phyloP scores from a whole-genome alignment of 345 rosid genomes.

The Pistacia integerrima region DNA sequence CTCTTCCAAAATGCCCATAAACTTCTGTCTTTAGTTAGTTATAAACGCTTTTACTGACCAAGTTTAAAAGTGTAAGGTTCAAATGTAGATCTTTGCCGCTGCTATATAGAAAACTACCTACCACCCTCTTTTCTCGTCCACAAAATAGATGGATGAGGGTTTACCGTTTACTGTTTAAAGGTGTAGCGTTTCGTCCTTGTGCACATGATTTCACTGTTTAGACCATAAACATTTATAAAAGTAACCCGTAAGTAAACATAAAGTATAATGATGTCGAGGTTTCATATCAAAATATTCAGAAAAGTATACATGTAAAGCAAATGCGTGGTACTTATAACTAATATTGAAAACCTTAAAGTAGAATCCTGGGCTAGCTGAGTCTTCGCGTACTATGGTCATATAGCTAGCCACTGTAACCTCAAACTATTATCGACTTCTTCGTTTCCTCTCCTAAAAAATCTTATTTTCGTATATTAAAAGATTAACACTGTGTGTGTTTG shows the following conservation, averaged over 20 bases:
- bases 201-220: slow-evolving; percentile 22
- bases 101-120: slow-evolving; percentile 35
- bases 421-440: not conserved
- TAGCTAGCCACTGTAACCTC: not conserved
- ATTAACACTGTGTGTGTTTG: too few species aligned
- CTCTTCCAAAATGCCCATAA: slow-evolving; percentile 23
- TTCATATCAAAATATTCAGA: not conserved
- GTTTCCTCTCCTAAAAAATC: not conserved
- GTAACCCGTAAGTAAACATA: slow-evolving; percentile 26
- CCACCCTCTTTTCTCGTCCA: slow-evolving; percentile 31
- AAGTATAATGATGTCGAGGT: slow-evolving; percentile 12
- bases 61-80: slow-evolving; percentile 31
- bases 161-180: slow-evolving; percentile 23
- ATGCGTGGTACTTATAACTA: not conserved
- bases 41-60: slow-evolving; percentile 29
- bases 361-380: not conserved
- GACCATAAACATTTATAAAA: slow-evolving; percentile 24
- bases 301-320: not conserved
- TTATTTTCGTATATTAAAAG: too few species aligned
- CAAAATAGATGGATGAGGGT: slow-evolving; percentile 17
- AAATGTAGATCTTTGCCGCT: slow-evolving; percentile 15
- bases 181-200: not conserved
- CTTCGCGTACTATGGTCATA: not conserved
- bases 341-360: not conserved
- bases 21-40: slow-evolving; percentile 41